These are phyloP conservation scores for Nematodospora valgi DNA, from an alignment of 805 yeast genomes.

Conservation along the genomic window DNA sequence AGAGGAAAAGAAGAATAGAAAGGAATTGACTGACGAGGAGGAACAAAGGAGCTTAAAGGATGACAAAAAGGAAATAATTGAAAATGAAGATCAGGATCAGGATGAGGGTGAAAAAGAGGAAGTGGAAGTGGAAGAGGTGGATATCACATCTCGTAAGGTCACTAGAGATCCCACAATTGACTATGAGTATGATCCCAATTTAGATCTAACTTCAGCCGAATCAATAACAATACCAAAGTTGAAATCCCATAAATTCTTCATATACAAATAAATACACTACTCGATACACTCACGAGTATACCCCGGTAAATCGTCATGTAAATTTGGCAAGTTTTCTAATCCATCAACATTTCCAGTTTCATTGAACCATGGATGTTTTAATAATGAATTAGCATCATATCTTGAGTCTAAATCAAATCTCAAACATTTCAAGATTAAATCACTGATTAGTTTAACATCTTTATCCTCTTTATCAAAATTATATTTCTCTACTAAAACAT, in stretches of 20 bases:
- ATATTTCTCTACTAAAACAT: conserved; percentile 49
- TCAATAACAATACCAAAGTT: conserved; percentile 7
- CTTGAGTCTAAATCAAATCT: conserved; percentile 46
- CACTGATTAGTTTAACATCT: conserved; percentile 37
- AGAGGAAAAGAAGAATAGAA: not conserved
- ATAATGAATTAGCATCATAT: conserved; percentile 52
- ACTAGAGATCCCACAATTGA: conserved; percentile 19
- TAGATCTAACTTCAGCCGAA: conserved; percentile 22
- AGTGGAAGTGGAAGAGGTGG: conserved; percentile 2
- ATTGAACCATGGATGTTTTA: conserved; percentile 51
- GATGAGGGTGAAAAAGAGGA: conserved; percentile 3
- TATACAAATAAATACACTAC: conserved; percentile 3
- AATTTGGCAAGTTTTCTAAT: conserved; percentile 17
- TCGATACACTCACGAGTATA: conserved; percentile 15
- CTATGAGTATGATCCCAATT: conserved; percentile 21
- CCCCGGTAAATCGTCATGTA: conserved; percentile 28
- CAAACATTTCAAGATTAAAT: conserved; percentile 50
- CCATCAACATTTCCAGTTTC: conserved; percentile 8
- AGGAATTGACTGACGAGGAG: not conserved
- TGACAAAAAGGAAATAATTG: not conserved
- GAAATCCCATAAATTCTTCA: conserved; percentile 11
- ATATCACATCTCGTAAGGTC: not conserved
- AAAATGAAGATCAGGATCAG: not conserved
- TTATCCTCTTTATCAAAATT: conserved; percentile 35
- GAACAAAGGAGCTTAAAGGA: not conserved